Evolutionary conservation across 306 rosid genomes (phyloP), one percentile per base, ranked within the genome.

Genomic region (Malus sylvestris): DNA sequence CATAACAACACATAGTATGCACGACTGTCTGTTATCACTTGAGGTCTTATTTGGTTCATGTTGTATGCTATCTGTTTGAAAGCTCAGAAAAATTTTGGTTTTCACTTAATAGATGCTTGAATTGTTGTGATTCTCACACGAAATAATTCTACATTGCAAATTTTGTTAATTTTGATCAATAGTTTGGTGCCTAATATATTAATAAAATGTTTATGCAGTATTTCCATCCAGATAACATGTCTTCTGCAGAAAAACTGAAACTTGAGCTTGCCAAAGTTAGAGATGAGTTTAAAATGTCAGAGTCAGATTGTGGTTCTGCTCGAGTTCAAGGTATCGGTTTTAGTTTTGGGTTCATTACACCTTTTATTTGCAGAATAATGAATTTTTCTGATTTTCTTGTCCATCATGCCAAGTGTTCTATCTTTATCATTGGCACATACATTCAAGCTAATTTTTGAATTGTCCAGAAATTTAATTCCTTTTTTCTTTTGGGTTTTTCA

Each of bases 171-270:
- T 42, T 33, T 71, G 51, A 53, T 71, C 67, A 8, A 35, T 6
- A 25, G 4, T 60, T 61, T 61, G 60, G 59, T 60, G 29, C 25
- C 42, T 74, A 61, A 74, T 73, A 19, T 45, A 15, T 45, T 71
- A 33, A 81, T 61, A 65, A 71, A 82, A 79, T 80, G n/a, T 59
- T 80, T 44, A 76, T 83, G 84, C 95, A 94, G 98, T 89, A 87
- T 81, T 89, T 90, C 80, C 96, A 92, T 88, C 93, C 91, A 10
- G 98, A 92, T 84, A 92, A 94, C 82, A 87, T 92, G 97, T 94
- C 97, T 30, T 88, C 97, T 12, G 88, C 80, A 0, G 98, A 94
- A 58, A 92, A 88, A 87, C 12, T 92, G 90, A 94, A 94, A 88
- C 79, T 87, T 20, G 93, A 92, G 81, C 94, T 94, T 15, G 78